Evolutionary conservation across 179 eudicot genomes (phyloP).

Genomic region (Beta lomatogona): DNA sequence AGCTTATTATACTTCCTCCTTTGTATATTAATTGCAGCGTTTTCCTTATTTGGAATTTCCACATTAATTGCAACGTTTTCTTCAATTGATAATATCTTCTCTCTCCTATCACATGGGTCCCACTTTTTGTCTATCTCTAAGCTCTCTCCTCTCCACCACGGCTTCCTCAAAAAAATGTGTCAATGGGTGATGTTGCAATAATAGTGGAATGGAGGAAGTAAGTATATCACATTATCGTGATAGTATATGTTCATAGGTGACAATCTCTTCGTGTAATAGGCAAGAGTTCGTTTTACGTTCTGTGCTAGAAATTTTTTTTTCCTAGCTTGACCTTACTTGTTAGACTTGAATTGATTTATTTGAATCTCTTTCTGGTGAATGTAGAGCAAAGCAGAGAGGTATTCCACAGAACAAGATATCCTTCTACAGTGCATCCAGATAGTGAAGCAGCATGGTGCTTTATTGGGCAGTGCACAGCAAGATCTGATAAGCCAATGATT

Average conservation of each 20-base stretch:
- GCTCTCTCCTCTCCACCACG: too few species aligned
- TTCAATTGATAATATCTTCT: too few species aligned
- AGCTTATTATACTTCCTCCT: neutral
- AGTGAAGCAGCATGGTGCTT: constrained; percentile 76
- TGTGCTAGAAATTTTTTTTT: neutral
- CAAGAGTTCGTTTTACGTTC: neutral
- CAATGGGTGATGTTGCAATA: too few species aligned
- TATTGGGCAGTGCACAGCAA: constrained; percentile 49
- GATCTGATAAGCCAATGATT: constrained; percentile 30
- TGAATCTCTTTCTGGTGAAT: constrained; percentile 19
- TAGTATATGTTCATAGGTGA: neutral
- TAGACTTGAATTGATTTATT: constrained; percentile 3
- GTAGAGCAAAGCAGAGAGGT: constrained; percentile 68
- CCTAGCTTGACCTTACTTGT: neutral
- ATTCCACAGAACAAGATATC: constrained; percentile 67
- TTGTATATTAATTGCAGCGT: too few species aligned
- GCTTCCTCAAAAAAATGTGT: too few species aligned
- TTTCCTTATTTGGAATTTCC: too few species aligned
- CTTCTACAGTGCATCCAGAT: constrained; percentile 66
- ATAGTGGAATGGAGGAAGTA: too few species aligned
- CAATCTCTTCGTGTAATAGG: neutral
- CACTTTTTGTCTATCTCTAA: too few species aligned
- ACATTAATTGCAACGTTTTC: too few species aligned
- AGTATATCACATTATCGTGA: too few species aligned
- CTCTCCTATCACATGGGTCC: too few species aligned